These are phyloP conservation scores for Chrysoporthe cubensis DNA, from an alignment of 2,329 filamentous ascomycete species.

Conservation along the genomic window DNA sequence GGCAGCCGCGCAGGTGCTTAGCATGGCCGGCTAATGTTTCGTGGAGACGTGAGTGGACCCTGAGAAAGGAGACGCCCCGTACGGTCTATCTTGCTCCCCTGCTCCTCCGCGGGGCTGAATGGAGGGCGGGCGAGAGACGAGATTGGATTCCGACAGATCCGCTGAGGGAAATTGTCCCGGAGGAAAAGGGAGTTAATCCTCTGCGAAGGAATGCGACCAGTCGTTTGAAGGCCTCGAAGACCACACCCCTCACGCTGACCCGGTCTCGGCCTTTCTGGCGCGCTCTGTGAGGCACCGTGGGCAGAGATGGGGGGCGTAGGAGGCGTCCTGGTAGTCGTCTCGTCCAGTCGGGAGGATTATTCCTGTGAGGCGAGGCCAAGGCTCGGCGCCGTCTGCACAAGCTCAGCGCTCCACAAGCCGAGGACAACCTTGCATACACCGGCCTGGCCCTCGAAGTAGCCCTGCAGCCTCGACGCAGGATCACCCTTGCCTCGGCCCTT, in stretches of 20 bases:
- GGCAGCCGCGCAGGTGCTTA: conserved; percentile 37
- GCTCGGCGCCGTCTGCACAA: conserved; percentile 4
- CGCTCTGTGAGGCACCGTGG: no score
- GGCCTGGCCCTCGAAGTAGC: background rate
- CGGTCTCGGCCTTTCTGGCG: background rate
- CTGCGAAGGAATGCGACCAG: conserved; percentile 16
- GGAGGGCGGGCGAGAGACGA: conserved; percentile 17
- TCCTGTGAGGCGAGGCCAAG: background rate
- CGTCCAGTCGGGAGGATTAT: background rate
- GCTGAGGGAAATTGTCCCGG: conserved; percentile 15
- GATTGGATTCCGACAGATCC: conserved; percentile 28
- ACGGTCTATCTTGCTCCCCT: conserved; percentile 26
- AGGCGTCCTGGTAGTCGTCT: background rate
- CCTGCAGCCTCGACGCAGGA: conserved; percentile 11
- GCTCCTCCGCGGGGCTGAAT: conserved; percentile 19
- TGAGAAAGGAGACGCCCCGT: conserved; percentile 32
- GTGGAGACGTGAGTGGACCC: conserved; percentile 30
- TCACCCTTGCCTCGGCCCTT: conserved; percentile 10
- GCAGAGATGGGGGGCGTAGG: background rate
- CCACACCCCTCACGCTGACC: background rate
- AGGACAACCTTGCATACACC: conserved; percentile 8
- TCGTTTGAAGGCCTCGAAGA: conserved; percentile 11
- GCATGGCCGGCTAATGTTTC: conserved; percentile 46
- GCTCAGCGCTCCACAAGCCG: conserved; percentile 2
- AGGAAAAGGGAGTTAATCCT: conserved; percentile 7